phyloP scores from a whole-genome alignment of 192 early-diverging fungal genomes.

The Backusella australiensis region DNA sequence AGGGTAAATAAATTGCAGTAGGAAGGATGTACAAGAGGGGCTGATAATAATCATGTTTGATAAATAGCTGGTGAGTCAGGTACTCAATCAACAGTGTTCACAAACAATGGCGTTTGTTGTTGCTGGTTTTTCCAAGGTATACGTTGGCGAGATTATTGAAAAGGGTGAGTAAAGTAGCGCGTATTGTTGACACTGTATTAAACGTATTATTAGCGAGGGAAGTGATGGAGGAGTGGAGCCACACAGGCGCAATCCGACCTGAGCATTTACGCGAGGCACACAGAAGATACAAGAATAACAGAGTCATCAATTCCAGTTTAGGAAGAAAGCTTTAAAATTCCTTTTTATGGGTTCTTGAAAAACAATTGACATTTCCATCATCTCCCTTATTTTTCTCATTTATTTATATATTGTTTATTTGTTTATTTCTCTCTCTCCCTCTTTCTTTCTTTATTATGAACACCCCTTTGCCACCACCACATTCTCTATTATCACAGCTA shows the following conservation, averaged over 20 bases:
- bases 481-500: not conserved
- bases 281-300: slow-evolving; percentile 63
- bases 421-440: not conserved
- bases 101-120: slow-evolving; percentile 77
- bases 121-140: slow-evolving; percentile 88
- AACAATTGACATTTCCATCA: not conserved
- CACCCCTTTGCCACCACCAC: not conserved
- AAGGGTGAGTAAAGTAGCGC: slow-evolving; percentile 43
- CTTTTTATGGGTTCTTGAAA: not conserved
- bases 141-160: slow-evolving; percentile 89
- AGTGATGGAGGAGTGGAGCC: slow-evolving; percentile 78
- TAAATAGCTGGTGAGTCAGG: slow-evolving; percentile 53
- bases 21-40: no score
- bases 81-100: slow-evolving; percentile 72
- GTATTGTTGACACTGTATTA: not conserved
- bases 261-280: slow-evolving; percentile 88
- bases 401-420: not conserved
- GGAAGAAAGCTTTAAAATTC: slow-evolving; percentile 15
- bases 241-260: slow-evolving; percentile 72
- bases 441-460: slow-evolving; percentile 11
- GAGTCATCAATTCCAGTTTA: slow-evolving; percentile 15
- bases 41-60: not conserved
- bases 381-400: slow-evolving; percentile 7
- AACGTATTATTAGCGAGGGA: slow-evolving; percentile 53
- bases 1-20: slow-evolving; percentile 44